Percentiles rank a stretch among this genome's conserved stretches.
Conservation (phyloP, 768 basidiomycete genomes). For the Solioccasus polychromus region DNA sequence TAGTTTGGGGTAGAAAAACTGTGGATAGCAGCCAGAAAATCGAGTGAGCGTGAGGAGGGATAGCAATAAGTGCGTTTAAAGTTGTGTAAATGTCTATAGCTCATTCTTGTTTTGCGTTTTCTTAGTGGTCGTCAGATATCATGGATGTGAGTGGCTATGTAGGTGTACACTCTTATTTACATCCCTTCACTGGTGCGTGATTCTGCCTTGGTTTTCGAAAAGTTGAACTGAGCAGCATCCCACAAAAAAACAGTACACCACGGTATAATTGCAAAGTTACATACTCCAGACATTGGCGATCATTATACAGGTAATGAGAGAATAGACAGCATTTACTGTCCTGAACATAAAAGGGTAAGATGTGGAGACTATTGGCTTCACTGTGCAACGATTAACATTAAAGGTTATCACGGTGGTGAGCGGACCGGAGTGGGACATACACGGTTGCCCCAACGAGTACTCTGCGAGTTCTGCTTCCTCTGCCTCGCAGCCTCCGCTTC, state of each 20-base stretch:
- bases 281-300: background rate
- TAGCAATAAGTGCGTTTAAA: conserved; percentile 36
- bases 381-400: conserved; percentile 8
- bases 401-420: background rate
- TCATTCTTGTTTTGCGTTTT: too few relatives aligned
- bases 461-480: too few relatives aligned
- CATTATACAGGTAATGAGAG: conserved; percentile 7
- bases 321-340: conserved; percentile 8
- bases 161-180: too few relatives aligned
- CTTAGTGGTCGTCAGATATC: too few relatives aligned
- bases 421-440: conserved; percentile 8
- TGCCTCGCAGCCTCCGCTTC: background rate
- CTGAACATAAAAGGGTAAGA: background rate
- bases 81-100: background rate
- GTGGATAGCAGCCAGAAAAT: conserved; percentile 19
- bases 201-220: too few relatives aligned
- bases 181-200: too few relatives aligned
- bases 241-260: too few relatives aligned
- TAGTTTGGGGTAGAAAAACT: conserved; percentile 42
- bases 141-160: too few relatives aligned
- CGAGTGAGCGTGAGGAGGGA: conserved; percentile 38
- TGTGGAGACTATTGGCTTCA: background rate
- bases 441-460: background rate
- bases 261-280: conserved; percentile 2
- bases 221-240: too few relatives aligned